Conservation (phyloP, 202 grass and related monocot genomes). For the Hordeum pubiflorum region DNA sequence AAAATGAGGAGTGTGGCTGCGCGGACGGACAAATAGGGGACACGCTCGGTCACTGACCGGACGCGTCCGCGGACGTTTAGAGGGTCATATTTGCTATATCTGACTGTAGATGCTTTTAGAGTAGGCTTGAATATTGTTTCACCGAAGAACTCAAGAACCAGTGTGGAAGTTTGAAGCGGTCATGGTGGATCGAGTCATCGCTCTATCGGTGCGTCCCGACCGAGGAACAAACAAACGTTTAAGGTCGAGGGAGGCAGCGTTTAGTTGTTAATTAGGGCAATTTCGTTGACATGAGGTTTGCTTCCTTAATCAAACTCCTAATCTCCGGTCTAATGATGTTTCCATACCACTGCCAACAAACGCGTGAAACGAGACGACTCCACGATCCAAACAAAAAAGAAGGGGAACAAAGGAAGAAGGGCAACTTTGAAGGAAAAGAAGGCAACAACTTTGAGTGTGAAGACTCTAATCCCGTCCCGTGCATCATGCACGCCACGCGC, state of each 20-base stretch:
- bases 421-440: slow-evolving; percentile 3
- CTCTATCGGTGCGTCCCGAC: neutral
- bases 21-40: too few species aligned
- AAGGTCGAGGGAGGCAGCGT: neutral
- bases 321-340: neutral
- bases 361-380: neutral
- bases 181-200: neutral
- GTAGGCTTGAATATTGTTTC: neutral
- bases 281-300: neutral
- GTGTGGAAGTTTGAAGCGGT: neutral
- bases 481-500: neutral
- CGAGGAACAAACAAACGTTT: neutral
- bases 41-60: too few species aligned
- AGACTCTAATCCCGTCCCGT: neutral
- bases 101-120: too few species aligned
- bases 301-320: neutral
- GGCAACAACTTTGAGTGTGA: slow-evolving; percentile 34
- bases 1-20: too few species aligned
- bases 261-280: neutral
- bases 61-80: too few species aligned
- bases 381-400: neutral
- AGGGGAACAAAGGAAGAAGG: neutral
- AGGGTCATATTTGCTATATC: too few species aligned
- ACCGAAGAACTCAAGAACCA: neutral
- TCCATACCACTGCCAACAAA: neutral